Evolutionary conservation across 306 rosid species (phyloP), one percentile per base, ranked within the genome.

Genomic region (Gillenia trifoliata): DNA sequence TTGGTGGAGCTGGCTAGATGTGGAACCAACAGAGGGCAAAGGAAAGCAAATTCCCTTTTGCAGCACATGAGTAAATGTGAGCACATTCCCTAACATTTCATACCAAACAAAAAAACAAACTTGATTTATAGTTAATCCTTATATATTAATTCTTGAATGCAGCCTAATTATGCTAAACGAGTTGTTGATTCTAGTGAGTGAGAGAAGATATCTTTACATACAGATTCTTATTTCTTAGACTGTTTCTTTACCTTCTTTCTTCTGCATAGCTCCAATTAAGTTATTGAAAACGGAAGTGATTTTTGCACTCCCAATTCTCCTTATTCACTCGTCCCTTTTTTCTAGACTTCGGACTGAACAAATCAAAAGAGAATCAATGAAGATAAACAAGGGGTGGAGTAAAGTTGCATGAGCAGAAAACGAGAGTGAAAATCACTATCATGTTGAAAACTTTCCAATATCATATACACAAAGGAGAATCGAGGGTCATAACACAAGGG

Each of bases 1-100:
- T 75, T 91, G 52, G 77, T 83, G 34, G 89, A 87, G 82, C 77
- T 93, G 12, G 76, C 89, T 64, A 62, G 75, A 85, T 79, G 66
- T 83, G 97, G 98, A 33, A 91, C 97, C 59, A 86, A 75, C 71
- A 84, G 98, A 85, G 97, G 91, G 10, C 90, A 88, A 74, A 89
- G 98, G 77, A 91, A 91, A 78, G 97, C 96, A 38, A 83, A 82
- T 64, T 84, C 93, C 30, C 83, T 91, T 71, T 79, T 93, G 82
- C 90, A 87, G 25, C 89, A 88, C 52, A 84, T 91, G 81, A 88
- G 82, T 70, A 91, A 72, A 72, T 88, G 84, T 17, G 96, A 91
- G 75, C 97, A 91, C 76, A 86, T 93, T 65, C 88, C 85, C 36
- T 82, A 52, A 84, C 15, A 41, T 45, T 61, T 49, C 19, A 5